Evolutionary conservation across 1,139 yeast species (phyloP).

Genomic region (Geotrichum reessii): DNA sequence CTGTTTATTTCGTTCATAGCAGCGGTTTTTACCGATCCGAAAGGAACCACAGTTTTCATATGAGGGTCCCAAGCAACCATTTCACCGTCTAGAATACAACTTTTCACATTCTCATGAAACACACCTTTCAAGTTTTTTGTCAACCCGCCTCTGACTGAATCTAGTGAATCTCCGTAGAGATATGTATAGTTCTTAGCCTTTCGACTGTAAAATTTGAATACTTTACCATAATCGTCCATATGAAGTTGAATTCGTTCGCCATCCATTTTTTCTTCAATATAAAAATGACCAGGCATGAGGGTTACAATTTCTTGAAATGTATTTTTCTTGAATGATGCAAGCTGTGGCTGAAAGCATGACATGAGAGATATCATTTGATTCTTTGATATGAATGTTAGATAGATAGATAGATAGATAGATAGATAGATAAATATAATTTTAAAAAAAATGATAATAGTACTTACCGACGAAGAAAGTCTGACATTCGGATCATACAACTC

Average conservation of each 20-base stretch:
- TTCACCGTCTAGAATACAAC: constrained; percentile 76
- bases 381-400: not conserved
- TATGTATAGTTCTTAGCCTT: constrained; percentile 67
- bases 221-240: constrained; percentile 39
- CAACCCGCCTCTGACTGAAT: constrained; percentile 50
- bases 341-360: constrained; percentile 61
- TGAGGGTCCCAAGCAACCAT: constrained; percentile 81
- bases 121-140: constrained; percentile 49
- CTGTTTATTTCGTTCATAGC: constrained; percentile 44
- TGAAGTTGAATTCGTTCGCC: constrained; percentile 87
- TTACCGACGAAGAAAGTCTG: constrained; percentile 5
- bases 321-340: constrained; percentile 50
- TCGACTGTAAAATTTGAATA: constrained; percentile 60
- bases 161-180: constrained; percentile 60
- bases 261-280: constrained; percentile 86
- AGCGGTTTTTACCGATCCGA: constrained; percentile 69
- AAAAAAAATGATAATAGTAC: not conserved
- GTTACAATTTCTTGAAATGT: constrained; percentile 47
- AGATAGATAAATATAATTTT: too few relatives aligned
- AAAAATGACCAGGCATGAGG: constrained; percentile 44
- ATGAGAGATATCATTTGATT: constrained; percentile 24
- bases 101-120: constrained; percentile 42
- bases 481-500: constrained; percentile 43
- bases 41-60: constrained; percentile 58
- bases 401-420: too few relatives aligned